phyloP scores from a whole-genome alignment of 805 yeast species.

The Barnettozyma siamensis region DNA sequence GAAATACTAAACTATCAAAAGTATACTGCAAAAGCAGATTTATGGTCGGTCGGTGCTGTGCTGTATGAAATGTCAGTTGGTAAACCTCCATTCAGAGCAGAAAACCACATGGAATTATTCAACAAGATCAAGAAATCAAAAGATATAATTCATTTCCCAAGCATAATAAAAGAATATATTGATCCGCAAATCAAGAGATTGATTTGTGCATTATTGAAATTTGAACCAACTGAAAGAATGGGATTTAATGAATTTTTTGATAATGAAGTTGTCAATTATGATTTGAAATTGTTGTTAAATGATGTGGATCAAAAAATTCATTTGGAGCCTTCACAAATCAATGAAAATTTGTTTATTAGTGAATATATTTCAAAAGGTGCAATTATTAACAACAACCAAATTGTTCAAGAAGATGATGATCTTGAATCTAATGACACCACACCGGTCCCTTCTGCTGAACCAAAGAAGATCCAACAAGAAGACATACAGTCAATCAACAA shows the following conservation, averaged over 20 bases:
- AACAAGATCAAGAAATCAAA: conserved; percentile 79
- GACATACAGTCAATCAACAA: conserved; percentile 23
- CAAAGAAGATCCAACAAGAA: conserved; percentile 16
- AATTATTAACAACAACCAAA: conserved; percentile 16
- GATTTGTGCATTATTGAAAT: conserved; percentile 70
- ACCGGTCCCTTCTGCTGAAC: conserved; percentile 3
- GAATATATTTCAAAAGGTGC: conserved; percentile 54
- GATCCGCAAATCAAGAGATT: conserved; percentile 62
- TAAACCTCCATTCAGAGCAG: conserved; percentile 93
- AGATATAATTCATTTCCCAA: conserved; percentile 75
- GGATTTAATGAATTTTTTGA: conserved; percentile 84
- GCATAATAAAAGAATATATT: conserved; percentile 41
- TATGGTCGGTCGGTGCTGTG: conserved; percentile 98
- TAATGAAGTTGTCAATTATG: conserved; percentile 57
- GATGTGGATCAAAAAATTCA: conserved; percentile 47
- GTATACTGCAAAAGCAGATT: conserved; percentile 94
- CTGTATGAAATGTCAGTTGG: conserved; percentile 93
- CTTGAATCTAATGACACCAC: conserved; percentile 7
- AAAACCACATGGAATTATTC: conserved; percentile 84
- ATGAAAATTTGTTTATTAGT: conserved; percentile 77
- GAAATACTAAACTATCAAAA: conserved; percentile 91
- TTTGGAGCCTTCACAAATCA: conserved; percentile 56
- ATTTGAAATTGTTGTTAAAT: conserved; percentile 34
- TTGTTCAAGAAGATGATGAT: conserved; percentile 15
- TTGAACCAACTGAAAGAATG: conserved; percentile 83